Evolutionary conservation across 345 rosid genomes (phyloP).

Genomic region (Boechera stricta): DNA sequence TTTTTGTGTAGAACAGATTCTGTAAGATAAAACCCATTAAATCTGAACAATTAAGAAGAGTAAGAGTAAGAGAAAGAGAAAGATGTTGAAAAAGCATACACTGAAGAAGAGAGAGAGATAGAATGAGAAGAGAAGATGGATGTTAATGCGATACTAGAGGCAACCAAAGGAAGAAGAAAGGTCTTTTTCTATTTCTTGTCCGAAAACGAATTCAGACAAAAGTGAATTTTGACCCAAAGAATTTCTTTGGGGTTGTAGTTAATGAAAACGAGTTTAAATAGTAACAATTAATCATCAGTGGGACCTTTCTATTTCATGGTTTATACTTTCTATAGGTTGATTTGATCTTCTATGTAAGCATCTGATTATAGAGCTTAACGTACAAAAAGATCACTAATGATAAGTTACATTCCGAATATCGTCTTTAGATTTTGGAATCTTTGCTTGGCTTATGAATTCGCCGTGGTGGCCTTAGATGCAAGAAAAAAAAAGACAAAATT

Average conservation of each 20-base stretch:
- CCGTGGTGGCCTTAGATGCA: not conserved
- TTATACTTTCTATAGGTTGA: not conserved
- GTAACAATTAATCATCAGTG: slow-evolving; percentile 13
- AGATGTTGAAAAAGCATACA: too few relatives aligned
- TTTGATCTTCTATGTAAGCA: not conserved
- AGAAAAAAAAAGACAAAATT: too few relatives aligned
- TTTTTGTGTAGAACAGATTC: slow-evolving; percentile 1
- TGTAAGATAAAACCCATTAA: slow-evolving; percentile 15
- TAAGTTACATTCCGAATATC: not conserved
- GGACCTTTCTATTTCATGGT: slow-evolving; percentile 12
- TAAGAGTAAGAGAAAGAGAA: slow-evolving; percentile 16
- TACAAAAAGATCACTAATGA: not conserved
- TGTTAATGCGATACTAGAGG: slow-evolving; percentile 26
- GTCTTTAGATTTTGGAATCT: slow-evolving; percentile 15
- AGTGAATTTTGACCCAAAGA: slow-evolving; percentile 30
- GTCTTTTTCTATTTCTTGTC: slow-evolving; percentile 16
- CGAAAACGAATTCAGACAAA: slow-evolving; percentile 26
- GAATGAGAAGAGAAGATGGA: slow-evolving; percentile 3
- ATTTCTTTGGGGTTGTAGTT: not conserved
- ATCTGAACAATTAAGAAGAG: slow-evolving; percentile 3
- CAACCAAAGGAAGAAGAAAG: slow-evolving; percentile 2
- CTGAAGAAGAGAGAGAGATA: not conserved
- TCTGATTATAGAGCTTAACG: not conserved
- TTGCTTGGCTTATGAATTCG: not conserved
- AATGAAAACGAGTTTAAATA: not conserved